A percentile compares a stretch with the other conserved stretches of the same genome.
These are phyloP conservation scores for Ziziphus jujuba DNA, from an alignment of 306 rosid species.

Conservation along the genomic window DNA sequence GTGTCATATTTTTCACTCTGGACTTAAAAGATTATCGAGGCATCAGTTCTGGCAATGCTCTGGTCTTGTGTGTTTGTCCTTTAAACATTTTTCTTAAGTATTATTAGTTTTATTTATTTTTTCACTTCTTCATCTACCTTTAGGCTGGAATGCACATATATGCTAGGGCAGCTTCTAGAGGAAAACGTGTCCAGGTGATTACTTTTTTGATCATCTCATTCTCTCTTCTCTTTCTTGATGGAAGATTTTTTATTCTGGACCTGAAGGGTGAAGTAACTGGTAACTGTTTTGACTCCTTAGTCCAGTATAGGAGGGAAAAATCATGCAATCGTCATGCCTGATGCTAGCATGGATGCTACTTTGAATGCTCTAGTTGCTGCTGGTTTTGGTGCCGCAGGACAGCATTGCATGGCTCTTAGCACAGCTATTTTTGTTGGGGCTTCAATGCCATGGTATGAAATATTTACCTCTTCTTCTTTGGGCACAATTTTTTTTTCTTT, in stretches of 20 bases:
- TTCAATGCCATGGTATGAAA: conserved; percentile 49
- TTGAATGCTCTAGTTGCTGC: conserved; percentile 56
- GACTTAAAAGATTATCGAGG: background rate
- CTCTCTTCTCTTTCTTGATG: background rate
- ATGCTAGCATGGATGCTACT: conserved; percentile 66
- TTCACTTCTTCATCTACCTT: conserved; percentile 24
- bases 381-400: conserved; percentile 67
- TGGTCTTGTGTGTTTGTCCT: background rate
- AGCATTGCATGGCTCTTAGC: conserved; percentile 52
- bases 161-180: conserved; percentile 64
- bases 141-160: conserved; percentile 63
- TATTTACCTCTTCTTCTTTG: background rate
- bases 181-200: conserved; percentile 72
- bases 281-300: conserved; percentile 36
- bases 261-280: conserved; percentile 23
- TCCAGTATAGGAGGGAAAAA: conserved; percentile 59
- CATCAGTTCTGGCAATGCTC: conserved; percentile 7
- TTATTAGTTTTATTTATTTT: background rate
- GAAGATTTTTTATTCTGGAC: background rate
- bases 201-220: conserved; percentile 10
- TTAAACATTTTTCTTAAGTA: conserved; percentile 5
- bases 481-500: background rate
- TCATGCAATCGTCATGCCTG: conserved; percentile 69
- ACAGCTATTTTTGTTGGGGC: conserved; percentile 71
- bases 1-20: background rate